Conservation (phyloP, 345 rosid species). For the Arabidopsis thaliana region DNA sequence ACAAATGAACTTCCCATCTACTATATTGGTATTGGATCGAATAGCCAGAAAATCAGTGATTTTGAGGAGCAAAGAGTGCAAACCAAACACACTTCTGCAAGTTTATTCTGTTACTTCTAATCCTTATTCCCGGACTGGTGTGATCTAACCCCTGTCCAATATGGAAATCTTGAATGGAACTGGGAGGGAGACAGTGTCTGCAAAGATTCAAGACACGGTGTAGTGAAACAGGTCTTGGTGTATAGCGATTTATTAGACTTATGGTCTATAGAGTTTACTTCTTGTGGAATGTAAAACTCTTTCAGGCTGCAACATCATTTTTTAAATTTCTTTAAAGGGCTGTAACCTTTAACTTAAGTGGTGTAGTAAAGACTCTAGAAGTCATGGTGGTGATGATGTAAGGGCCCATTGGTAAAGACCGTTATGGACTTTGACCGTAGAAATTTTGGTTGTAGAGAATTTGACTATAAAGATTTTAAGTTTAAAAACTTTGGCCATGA, state of each 20-base stretch:
- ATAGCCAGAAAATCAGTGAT: conserved; percentile 2
- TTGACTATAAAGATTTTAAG: too few species aligned
- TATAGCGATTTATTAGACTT: conserved; percentile 19
- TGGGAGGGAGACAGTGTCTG: conserved; percentile 1
- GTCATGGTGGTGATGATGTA: neutral
- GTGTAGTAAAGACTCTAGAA: neutral
- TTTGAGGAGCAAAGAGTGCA: conserved; percentile 17
- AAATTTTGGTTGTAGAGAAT: too few species aligned
- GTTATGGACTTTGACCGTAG: too few species aligned
- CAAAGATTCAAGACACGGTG: neutral
- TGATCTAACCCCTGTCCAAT: conserved; percentile 4
- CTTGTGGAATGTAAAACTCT: conserved; percentile 12
- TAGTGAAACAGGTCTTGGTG: conserved; percentile 22
- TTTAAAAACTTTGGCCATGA: too few species aligned
- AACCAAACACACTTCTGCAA: conserved; percentile 8
- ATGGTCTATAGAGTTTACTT: conserved; percentile 9
- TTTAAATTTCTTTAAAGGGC: neutral
- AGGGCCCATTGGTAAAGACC: too few species aligned
- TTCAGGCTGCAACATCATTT: neutral
- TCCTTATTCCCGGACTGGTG: neutral
- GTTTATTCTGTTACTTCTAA: neutral
- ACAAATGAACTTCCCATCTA: conserved; percentile 6
- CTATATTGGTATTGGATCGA: neutral
- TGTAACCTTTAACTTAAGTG: neutral
- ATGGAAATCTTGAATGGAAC: neutral